Percentiles rank a stretch among this genome's conserved stretches.
phyloP scores from a whole-genome alignment of 352 stramenopile genomes.

The Phytophthora fragariaefolia region DNA sequence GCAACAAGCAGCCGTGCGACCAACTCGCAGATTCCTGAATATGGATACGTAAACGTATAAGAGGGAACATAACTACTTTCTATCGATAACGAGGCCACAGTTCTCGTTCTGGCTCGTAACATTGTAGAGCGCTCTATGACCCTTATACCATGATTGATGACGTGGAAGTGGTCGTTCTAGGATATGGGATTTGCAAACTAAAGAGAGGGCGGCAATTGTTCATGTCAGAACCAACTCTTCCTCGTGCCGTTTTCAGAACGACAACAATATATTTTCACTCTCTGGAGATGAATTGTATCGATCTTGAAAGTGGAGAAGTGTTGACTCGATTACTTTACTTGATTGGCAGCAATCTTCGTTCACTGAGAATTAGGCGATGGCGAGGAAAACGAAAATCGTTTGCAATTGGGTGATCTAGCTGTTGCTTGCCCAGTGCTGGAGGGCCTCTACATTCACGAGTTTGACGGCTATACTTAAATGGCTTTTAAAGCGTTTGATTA shows the following conservation, averaged over 20 bases:
- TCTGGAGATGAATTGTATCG: slow-evolving; percentile 15
- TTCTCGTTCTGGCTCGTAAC: neutral
- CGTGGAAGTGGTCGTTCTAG: neutral
- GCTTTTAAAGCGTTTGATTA: slow-evolving; percentile 17
- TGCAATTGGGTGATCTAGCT: slow-evolving; percentile 7
- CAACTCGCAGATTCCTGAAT: neutral
- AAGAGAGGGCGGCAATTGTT: neutral
- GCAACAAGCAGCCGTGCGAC: neutral
- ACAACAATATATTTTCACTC: neutral
- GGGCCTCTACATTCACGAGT: slow-evolving; percentile 6
- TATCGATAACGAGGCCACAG: neutral
- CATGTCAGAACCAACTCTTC: neutral
- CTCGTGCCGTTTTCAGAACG: neutral
- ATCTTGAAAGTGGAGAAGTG: slow-evolving; percentile 8
- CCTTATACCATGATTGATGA: neutral
- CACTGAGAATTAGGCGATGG: neutral
- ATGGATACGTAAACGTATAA: neutral
- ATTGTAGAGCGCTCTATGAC: neutral
- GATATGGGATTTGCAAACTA: slow-evolving; percentile 1
- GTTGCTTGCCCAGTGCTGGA: slow-evolving; percentile 9
- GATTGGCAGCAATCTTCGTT: slow-evolving; percentile 16
- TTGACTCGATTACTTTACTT: neutral
- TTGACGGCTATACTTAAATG: slow-evolving; percentile 5
- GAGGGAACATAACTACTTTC: neutral
- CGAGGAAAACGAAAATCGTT: neutral